Evolutionary conservation across 2,329 filamentous ascomycete species (phyloP), one percentile per base, ranked within the genome.

Genomic region (Pochonia chlamydosporia): DNA sequence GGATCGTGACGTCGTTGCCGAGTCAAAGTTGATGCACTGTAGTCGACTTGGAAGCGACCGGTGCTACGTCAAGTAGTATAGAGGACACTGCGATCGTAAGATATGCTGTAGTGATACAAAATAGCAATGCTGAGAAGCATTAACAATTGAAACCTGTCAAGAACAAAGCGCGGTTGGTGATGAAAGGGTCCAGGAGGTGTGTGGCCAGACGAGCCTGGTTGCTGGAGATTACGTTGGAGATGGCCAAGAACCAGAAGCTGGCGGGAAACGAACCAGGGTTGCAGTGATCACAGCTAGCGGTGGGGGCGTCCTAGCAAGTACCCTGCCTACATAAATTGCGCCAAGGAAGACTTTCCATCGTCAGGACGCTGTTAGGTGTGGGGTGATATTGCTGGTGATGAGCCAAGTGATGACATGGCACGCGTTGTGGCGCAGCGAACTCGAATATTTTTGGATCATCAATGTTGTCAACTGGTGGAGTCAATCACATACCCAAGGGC

Each of bases 351-450:
- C n/a, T n/a, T n/a, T n/a, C n/a, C n/a, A n/a, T n/a, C n/a, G n/a
- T n/a, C n/a, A n/a, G n/a, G n/a, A n/a, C n/a, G n/a, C n/a, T n/a
- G n/a, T n/a, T n/a, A n/a, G n/a, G n/a, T n/a, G n/a, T n/a, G n/a
- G n/a, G n/a, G n/a, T n/a, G n/a, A n/a, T n/a, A n/a, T n/a, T n/a
- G n/a, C n/a, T n/a, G n/a, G n/a, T n/a, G n/a, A n/a, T n/a, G n/a
- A n/a, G n/a, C n/a, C n/a, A n/a, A n/a, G n/a, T n/a, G n/a, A n/a
- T n/a, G n/a, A n/a, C n/a, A n/a, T n/a, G n/a, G n/a, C n/a, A n/a
- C n/a, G n/a, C 24, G 23, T 28, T 26, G 41, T 43, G 41, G 41
- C 41, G 41, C 41, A 43, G 28, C 31, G 16, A 26, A 35, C 13
- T 20, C 18, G 6, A 20, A n/a, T 43, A 43, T 43, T 31, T 43